A percentile compares a stretch with the other conserved stretches of the same genome.
Evolutionary conservation across 2,329 filamentous ascomycete genomes (phyloP).

Genomic region (Diaporthe longicolla): DNA sequence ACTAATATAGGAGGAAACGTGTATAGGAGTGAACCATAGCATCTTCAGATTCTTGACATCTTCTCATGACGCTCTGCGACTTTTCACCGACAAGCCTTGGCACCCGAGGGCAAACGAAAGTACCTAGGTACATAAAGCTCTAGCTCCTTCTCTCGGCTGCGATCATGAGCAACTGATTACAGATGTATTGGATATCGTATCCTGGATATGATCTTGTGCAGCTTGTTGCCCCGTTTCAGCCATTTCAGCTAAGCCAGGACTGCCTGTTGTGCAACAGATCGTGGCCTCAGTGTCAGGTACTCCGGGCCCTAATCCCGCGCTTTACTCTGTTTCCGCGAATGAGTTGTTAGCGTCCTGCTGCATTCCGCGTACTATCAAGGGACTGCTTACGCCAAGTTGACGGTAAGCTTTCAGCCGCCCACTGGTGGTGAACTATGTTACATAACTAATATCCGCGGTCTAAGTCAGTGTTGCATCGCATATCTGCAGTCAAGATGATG

Average conservation of each 20-base stretch:
- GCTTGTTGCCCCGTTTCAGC: neutral
- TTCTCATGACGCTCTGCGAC: too few species aligned
- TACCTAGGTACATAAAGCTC: neutral
- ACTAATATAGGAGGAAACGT: too few species aligned
- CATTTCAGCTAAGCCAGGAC: slow-evolving; percentile 6
- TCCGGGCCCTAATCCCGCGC: neutral
- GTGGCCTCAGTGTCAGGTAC: neutral
- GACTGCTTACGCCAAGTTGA: slow-evolving; percentile 24
- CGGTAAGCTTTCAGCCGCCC: neutral
- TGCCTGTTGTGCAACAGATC: neutral
- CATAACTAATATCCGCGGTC: neutral
- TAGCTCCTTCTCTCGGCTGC: too few species aligned
- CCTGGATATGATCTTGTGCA: neutral
- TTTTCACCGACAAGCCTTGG: too few species aligned
- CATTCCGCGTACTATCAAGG: neutral
- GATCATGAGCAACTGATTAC: neutral
- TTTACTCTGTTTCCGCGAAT: neutral
- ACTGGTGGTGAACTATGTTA: neutral
- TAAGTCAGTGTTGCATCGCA: neutral
- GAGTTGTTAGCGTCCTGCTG: slow-evolving; percentile 6
- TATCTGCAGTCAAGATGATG: neutral
- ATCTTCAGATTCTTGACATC: too few species aligned
- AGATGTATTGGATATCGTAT: neutral
- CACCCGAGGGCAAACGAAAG: too few species aligned
- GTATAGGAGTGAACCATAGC: too few species aligned